These are phyloP conservation scores for Albatrellus sp. DNA, from an alignment of 1,284 basidiomycete species.

Conservation along the genomic window DNA sequence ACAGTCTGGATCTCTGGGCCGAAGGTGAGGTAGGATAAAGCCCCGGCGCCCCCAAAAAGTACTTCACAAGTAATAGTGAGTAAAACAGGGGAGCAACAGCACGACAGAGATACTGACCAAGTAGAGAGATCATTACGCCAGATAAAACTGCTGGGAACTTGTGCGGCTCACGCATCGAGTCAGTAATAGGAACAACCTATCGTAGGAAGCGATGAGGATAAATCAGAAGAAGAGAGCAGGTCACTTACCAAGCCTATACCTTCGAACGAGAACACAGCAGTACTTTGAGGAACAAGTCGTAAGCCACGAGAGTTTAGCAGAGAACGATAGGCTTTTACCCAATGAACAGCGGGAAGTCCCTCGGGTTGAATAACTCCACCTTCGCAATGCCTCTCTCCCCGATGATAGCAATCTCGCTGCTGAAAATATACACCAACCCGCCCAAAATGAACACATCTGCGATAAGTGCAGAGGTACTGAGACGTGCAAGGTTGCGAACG, in stretches of 20 bases:
- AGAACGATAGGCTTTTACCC: constrained; percentile 41
- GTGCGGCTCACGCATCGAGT: constrained; percentile 90
- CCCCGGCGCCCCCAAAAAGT: constrained; percentile 86
- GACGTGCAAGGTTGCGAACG: constrained; percentile 82
- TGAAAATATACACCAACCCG: constrained; percentile 80
- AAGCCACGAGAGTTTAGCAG: neutral
- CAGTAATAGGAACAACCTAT: constrained; percentile 88
- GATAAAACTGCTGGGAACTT: constrained; percentile 86
- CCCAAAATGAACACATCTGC: constrained; percentile 94
- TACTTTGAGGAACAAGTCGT: constrained; percentile 32
- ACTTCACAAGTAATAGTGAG: constrained; percentile 24
- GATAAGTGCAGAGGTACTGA: constrained; percentile 85
- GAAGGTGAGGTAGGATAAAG: constrained; percentile 82
- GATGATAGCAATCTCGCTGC: constrained; percentile 66
- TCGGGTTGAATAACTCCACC: constrained; percentile 79
- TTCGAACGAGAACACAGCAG: constrained; percentile 97
- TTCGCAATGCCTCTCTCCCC: constrained; percentile 64
- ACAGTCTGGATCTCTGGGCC: constrained; percentile 86
- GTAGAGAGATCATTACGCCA: constrained; percentile 81
- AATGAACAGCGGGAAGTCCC: constrained; percentile 85
- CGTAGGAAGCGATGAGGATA: neutral
- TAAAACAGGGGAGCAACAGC: constrained; percentile 5
- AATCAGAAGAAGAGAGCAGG: neutral
- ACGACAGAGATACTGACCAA: constrained; percentile 28
- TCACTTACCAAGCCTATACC: constrained; percentile 79